Evolutionary conservation across 306 rosid genomes (phyloP).

Genomic region (Casuarina cunninghamiana): DNA sequence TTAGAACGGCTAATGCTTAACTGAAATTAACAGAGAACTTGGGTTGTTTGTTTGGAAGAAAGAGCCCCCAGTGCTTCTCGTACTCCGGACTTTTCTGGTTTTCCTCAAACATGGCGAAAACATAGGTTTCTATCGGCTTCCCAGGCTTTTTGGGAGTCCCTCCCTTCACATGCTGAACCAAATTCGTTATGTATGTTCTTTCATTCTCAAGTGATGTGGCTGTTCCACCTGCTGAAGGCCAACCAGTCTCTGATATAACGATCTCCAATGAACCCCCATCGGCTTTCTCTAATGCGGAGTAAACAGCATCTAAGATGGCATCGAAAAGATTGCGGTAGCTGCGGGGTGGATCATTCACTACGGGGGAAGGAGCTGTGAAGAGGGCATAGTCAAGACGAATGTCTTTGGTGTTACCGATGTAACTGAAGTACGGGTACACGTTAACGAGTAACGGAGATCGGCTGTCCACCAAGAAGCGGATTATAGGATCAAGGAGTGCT

Average conservation of each 20-base stretch:
- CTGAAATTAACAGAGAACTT: constrained; percentile 36
- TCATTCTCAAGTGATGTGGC: constrained; percentile 39
- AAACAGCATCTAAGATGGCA: constrained; percentile 37
- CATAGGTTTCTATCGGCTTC: constrained; percentile 36
- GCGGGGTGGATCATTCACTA: constrained; percentile 30
- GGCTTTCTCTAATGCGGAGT: constrained; percentile 14
- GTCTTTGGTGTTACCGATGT: constrained; percentile 1
- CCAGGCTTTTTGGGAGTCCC: constrained; percentile 53
- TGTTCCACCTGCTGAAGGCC: constrained; percentile 61
- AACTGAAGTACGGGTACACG: constrained; percentile 39
- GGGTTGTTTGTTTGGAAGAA: constrained; percentile 27
- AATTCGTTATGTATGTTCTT: constrained; percentile 38
- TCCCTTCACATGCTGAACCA: constrained; percentile 44
- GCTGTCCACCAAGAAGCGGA: constrained; percentile 19
- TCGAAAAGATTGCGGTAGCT: constrained; percentile 42
- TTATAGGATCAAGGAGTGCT: background rate
- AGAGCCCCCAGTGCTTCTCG: constrained; percentile 47
- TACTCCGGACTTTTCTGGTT: constrained; percentile 18
- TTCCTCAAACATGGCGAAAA: constrained; percentile 56
- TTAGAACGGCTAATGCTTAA: background rate
- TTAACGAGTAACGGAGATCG: constrained; percentile 39
- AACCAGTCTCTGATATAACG: constrained; percentile 74
- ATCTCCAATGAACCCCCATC: constrained; percentile 35
- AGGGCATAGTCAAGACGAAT: constrained; percentile 37
- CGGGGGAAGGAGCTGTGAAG: constrained; percentile 14